Percentiles rank a stretch among this genome's conserved stretches.
Evolutionary conservation across 768 basidiomycete genomes (phyloP).

Genomic region (Pisolithus tinctorius): DNA sequence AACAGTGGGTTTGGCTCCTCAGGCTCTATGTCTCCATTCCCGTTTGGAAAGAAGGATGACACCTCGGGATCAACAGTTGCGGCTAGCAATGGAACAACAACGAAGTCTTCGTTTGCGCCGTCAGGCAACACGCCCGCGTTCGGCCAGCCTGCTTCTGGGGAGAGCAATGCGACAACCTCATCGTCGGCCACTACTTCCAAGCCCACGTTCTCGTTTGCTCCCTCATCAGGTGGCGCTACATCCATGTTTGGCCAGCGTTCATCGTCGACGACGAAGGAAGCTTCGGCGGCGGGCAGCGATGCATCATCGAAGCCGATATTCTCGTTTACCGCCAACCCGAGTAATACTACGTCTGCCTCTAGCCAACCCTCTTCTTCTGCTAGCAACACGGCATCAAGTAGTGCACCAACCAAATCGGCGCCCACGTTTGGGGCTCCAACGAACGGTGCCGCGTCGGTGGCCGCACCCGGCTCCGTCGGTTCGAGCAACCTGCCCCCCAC

Average conservation of each 20-base stretch:
- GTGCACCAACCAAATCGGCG: not conserved
- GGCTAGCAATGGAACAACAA: not conserved
- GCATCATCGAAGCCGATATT: slow-evolving; percentile 25
- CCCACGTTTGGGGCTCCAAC: not conserved
- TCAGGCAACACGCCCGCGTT: too few species aligned
- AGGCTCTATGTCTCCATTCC: slow-evolving; percentile 6
- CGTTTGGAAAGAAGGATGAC: slow-evolving; percentile 16
- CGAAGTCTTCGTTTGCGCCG: too few species aligned
- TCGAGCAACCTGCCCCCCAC: not conserved
- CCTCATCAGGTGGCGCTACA: slow-evolving; percentile 1
- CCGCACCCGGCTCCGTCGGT: not conserved
- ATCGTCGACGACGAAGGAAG: slow-evolving; percentile 11
- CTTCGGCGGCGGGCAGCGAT: not conserved
- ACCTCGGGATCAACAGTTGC: slow-evolving; percentile 3
- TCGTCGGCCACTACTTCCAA: not conserved
- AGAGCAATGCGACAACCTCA: not conserved
- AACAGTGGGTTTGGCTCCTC: slow-evolving; percentile 4
- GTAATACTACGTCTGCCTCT: not conserved
- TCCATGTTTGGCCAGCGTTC: slow-evolving; percentile 3
- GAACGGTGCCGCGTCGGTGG: not conserved
- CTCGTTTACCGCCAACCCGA: slow-evolving; percentile 1
- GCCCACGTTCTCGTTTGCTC: not conserved
- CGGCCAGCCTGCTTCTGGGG: too few species aligned
- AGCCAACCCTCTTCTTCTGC: not conserved
- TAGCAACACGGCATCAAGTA: not conserved